phyloP scores from a whole-genome alignment of 768 basidiomycete genomes.

The Kwoniella shandongensis region DNA sequence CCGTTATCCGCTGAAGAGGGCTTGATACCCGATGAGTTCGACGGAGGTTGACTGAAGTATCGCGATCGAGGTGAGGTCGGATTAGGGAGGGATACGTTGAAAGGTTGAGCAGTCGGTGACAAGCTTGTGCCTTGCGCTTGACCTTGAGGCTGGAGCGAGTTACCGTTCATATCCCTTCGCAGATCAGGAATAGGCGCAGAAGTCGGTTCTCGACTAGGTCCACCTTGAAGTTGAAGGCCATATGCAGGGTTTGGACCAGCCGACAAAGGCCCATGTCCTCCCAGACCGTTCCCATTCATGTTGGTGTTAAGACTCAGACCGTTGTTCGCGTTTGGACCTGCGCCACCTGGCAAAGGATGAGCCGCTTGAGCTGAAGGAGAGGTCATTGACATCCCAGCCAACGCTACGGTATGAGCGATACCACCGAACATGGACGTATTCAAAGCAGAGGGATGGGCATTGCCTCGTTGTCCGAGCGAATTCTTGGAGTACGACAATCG shows the following conservation, averaged over 20 bases:
- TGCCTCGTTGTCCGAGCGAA: conserved; percentile 68
- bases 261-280: conserved; percentile 3
- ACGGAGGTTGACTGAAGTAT: conserved; percentile 18
- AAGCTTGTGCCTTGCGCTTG: conserved; percentile 25
- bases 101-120: conserved; percentile 45
- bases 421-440: conserved; percentile 36
- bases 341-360: conserved; percentile 13
- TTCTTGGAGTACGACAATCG: conserved; percentile 97
- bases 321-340: background rate
- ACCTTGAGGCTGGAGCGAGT: conserved; percentile 5
- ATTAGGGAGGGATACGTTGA: conserved; percentile 28
- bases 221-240: conserved; percentile 18
- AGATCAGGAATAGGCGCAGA: conserved; percentile 16
- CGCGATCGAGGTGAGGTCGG: conserved; percentile 31
- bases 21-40: conserved; percentile 1
- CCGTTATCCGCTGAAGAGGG: conserved; percentile 2
- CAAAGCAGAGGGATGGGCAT: conserved; percentile 29
- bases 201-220: conserved; percentile 5
- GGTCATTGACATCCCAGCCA: conserved; percentile 41
- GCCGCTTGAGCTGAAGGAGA: conserved; percentile 10
- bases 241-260: conserved; percentile 11
- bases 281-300: conserved; percentile 1
- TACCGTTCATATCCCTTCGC: conserved; percentile 12
- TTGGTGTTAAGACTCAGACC: background rate
- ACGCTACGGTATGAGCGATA: conserved; percentile 44